Evolutionary conservation across 805 yeast genomes (phyloP).

Genomic region (Wickerhamiella brachini): DNA sequence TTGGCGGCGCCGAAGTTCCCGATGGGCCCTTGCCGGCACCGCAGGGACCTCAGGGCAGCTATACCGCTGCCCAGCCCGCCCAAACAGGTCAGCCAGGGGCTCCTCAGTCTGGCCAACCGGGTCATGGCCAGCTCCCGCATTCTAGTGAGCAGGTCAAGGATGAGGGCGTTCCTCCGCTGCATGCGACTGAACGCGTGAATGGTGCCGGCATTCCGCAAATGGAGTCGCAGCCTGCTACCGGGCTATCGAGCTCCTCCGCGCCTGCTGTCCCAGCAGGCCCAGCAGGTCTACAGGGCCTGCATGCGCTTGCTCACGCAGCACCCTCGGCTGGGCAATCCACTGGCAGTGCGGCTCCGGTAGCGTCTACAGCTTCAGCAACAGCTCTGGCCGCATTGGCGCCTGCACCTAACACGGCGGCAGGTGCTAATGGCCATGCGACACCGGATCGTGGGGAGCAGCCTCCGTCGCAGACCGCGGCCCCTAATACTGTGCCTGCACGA

Average conservation of each 20-base stretch:
- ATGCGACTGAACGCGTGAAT: neutral
- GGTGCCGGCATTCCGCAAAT: neutral
- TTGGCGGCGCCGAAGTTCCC: conserved; percentile 3
- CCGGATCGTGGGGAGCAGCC: neutral
- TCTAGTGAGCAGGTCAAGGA: neutral
- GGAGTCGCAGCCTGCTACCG: neutral
- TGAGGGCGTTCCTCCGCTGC: neutral
- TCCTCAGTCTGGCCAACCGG: conserved; percentile 23
- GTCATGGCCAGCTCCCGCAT: conserved; percentile 7
- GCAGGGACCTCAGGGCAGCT: conserved; percentile 9
- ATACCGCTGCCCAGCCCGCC: conserved; percentile 1
- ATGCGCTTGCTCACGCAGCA: no score
- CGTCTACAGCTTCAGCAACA: no score
- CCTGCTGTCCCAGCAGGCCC: no score
- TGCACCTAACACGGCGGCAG: neutral
- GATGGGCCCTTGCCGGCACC: conserved; percentile 8
- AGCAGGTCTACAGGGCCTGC: neutral
- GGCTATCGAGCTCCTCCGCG: no score
- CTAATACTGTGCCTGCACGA: neutral
- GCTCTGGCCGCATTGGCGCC: neutral
- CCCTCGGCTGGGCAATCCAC: no score
- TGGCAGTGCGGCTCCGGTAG: no score
- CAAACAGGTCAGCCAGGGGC: no score
- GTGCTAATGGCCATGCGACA: neutral
- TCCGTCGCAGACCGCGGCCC: neutral